Base-by-base conservation (phyloP, 768 basidiomycete species). In the Terana coerulea region DNA sequence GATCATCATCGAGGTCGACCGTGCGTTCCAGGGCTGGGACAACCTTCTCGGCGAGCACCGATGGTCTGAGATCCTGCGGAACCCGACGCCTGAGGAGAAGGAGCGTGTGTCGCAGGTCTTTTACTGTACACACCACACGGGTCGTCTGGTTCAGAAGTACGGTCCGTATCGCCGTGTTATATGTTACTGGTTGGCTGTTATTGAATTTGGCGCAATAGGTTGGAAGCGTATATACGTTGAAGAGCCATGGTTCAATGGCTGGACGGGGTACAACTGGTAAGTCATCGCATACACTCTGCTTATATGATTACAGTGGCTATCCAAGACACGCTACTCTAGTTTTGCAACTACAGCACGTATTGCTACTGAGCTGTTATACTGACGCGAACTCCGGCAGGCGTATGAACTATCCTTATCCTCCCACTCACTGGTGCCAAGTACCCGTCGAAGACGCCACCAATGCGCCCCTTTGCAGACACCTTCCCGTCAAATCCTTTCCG, bases 201-300 rank as follows among this genome's bases (percentile, higher is more conserved):
- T 19, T 56, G 19, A 11, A 25, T 24, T 22, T 42, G 25, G 11
- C 29, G 5, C 37, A 30, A n/a, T 42, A 77, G 76, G 76, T 6
- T 78, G 76, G 76, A 79, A 76, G 58, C 69, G 73, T 10, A 66
- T 77, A 17, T 64, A 71, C 28, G 65, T 78, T 1, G 55, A 69
- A n/a, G 75, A 77, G 11, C 37, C 54, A 7, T 78, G 75, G 75
- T 77, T 76, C 63, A 53, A 53, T 1, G 48, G 29, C 11, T 67
- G 63, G 64, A 53, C 19, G n/a, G n/a, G n/a, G n/a, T n/a, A n/a
- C n/a, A n/a, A n/a, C n/a, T n/a, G n/a, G n/a, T n/a, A n/a, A n/a
- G n/a, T n/a, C n/a, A n/a, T n/a, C n/a, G n/a, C n/a, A n/a, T n/a
- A n/a, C n/a, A n/a, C n/a, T n/a, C n/a, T n/a, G n/a, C n/a, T n/a